Evolutionary conservation across 1,284 basidiomycete species (phyloP).

Genomic region (Rhodotorula sp.): DNA sequence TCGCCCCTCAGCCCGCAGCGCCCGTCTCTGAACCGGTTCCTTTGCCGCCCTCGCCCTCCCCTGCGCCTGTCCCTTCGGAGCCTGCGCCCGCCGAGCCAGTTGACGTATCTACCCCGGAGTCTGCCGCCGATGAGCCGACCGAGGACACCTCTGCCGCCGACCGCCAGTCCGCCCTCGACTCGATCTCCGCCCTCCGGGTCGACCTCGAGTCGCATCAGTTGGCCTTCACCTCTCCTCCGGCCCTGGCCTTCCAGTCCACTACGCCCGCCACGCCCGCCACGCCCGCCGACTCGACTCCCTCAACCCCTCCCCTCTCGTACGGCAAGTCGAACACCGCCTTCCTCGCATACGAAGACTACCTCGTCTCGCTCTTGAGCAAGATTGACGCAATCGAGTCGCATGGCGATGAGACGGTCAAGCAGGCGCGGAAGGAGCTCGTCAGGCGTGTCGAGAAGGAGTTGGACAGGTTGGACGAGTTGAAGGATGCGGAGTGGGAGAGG

Average conservation of each 20-base stretch:
- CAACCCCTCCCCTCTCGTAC: constrained; percentile 52
- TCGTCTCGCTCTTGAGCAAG: constrained; percentile 61
- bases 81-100: background rate
- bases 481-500: constrained; percentile 49
- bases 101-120: constrained; percentile 19
- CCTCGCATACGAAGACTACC: constrained; percentile 60
- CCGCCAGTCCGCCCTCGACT: constrained; percentile 27
- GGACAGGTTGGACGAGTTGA: constrained; percentile 54
- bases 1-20: background rate
- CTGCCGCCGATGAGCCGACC: constrained; percentile 12
- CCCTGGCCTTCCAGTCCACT: constrained; percentile 17
- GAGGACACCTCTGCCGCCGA: background rate
- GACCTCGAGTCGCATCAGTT: constrained; percentile 13
- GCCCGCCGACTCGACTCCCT: background rate
- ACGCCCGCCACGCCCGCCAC: background rate
- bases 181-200: constrained; percentile 16
- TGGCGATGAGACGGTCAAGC: constrained; percentile 60
- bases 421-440: constrained; percentile 61
- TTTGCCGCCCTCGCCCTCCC: background rate
- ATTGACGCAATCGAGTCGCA: constrained; percentile 66
- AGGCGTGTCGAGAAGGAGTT: constrained; percentile 62
- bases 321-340: constrained; percentile 59
- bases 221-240: constrained; percentile 14
- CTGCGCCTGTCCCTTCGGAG: background rate
- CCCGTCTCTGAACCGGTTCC: background rate